These are phyloP conservation scores for Phialocephala sp. DNA, from an alignment of 2,329 filamentous ascomycete species.

Conservation along the genomic window DNA sequence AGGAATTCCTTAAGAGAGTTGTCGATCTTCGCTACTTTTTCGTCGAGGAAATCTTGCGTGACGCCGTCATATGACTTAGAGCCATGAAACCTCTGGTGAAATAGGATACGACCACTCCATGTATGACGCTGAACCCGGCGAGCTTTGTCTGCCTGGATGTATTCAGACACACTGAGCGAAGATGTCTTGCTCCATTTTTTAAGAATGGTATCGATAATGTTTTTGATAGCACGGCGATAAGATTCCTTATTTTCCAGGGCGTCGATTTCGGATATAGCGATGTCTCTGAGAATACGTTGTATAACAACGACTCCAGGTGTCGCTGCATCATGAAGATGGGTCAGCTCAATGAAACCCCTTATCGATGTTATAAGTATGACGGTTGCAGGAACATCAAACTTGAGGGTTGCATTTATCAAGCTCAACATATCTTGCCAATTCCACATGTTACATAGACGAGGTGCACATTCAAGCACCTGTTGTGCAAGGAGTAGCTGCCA, in stretches of 20 bases:
- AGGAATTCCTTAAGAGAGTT: slow-evolving; percentile 1
- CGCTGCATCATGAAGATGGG: neutral
- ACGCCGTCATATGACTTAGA: no score
- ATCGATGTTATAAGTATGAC: neutral
- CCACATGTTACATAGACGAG: neutral
- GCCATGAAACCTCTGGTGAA: no score
- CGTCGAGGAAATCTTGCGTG: neutral
- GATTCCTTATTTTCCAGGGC: neutral
- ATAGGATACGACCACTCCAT: no score
- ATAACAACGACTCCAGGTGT: neutral
- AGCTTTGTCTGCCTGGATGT: neutral
- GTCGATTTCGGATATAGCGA: neutral
- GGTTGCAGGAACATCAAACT: neutral
- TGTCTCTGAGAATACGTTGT: neutral
- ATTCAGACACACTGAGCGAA: neutral
- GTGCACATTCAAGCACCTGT: neutral
- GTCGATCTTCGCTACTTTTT: neutral
- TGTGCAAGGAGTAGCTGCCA: neutral
- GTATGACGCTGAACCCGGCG: no score
- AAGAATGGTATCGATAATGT: neutral
- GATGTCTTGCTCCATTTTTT: neutral
- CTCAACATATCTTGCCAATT: neutral
- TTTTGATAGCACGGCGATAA: neutral
- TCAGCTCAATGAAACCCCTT: neutral
- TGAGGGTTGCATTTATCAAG: neutral